Conservation (phyloP, 805 yeast species). For the Saccharomyces jurei region DNA sequence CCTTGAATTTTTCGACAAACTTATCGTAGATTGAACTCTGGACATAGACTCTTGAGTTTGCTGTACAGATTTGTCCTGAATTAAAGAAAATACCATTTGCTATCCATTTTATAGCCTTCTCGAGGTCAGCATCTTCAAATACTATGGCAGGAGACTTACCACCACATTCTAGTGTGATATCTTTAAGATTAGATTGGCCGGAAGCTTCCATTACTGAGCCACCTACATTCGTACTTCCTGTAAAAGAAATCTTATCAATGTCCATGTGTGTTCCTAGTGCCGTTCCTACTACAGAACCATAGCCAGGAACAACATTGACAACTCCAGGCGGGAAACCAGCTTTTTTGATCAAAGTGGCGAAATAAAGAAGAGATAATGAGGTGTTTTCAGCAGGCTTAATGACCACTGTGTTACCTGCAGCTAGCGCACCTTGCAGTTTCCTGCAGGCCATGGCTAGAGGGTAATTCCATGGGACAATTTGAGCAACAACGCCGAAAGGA, state of each 20-base stretch:
- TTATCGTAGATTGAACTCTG: constrained; percentile 44
- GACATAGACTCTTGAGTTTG: constrained; percentile 48
- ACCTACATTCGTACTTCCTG: constrained; percentile 41
- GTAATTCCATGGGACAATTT: constrained; percentile 42
- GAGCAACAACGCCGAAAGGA: constrained; percentile 43
- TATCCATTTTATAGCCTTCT: constrained; percentile 38
- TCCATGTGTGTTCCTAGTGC: constrained; percentile 35
- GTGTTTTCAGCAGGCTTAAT: constrained; percentile 40
- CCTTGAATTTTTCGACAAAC: constrained; percentile 34
- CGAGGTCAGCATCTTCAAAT: constrained; percentile 37
- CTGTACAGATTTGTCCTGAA: constrained; percentile 53
- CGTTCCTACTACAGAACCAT: constrained; percentile 34
- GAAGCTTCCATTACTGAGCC: constrained; percentile 33
- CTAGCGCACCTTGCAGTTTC: constrained; percentile 46
- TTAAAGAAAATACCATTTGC: constrained; percentile 45
- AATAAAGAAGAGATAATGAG: constrained; percentile 35
- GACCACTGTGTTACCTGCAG: constrained; percentile 37
- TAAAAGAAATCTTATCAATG: constrained; percentile 41
- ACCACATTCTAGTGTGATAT: constrained; percentile 45
- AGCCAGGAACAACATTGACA: constrained; percentile 36
- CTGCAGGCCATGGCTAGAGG: constrained; percentile 40
- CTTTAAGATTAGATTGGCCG: constrained; percentile 34
- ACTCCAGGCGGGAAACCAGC: constrained; percentile 41
- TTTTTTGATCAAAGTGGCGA: constrained; percentile 33
- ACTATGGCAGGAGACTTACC: constrained; percentile 41